Percentiles rank a stretch among this genome's conserved stretches.
phyloP scores from a whole-genome alignment of 768 basidiomycete species.

The button mushroom (Agaricus bisporus) region DNA sequence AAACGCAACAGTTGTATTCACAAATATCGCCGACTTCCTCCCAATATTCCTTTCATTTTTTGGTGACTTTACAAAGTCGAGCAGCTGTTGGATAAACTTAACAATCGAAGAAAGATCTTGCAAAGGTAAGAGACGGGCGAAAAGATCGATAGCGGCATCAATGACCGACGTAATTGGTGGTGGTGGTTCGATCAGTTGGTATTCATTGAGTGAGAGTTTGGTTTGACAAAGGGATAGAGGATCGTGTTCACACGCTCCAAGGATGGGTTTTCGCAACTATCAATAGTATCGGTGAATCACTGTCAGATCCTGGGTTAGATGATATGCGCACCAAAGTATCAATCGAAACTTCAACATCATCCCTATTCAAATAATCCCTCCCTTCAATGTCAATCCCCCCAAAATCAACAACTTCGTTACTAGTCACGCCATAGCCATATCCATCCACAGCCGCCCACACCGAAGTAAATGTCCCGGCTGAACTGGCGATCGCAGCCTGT shows the following conservation, averaged over 20 bases:
- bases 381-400: slow-evolving; percentile 24
- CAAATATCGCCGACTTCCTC: slow-evolving; percentile 73
- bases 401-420: slow-evolving; percentile 47
- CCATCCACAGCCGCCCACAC: slow-evolving; percentile 88
- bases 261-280: slow-evolving; percentile 70
- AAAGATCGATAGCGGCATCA: slow-evolving; percentile 85
- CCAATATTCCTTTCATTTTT: slow-evolving; percentile 87
- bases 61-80: slow-evolving; percentile 62
- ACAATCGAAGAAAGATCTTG: slow-evolving; percentile 62
- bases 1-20: slow-evolving; percentile 76
- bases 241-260: slow-evolving; percentile 85
- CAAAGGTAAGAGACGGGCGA: slow-evolving; percentile 68
- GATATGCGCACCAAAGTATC: slow-evolving; percentile 59
- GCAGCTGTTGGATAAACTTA: slow-evolving; percentile 49
- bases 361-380: slow-evolving; percentile 59
- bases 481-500: slow-evolving; percentile 88
- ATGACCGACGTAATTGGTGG: slow-evolving; percentile 80
- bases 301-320: background rate
- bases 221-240: slow-evolving; percentile 62
- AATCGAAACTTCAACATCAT: slow-evolving; percentile 74
- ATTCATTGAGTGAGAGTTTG: slow-evolving; percentile 37
- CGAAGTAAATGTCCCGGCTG: slow-evolving; percentile 73
- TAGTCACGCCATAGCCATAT: slow-evolving; percentile 88
- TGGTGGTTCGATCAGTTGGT: slow-evolving; percentile 51
- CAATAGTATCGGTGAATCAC: background rate